Evolutionary conservation across 352 stramenopile species (phyloP), one percentile per base, ranked within the genome.

Genomic region (Nothophytophthora sp.): DNA sequence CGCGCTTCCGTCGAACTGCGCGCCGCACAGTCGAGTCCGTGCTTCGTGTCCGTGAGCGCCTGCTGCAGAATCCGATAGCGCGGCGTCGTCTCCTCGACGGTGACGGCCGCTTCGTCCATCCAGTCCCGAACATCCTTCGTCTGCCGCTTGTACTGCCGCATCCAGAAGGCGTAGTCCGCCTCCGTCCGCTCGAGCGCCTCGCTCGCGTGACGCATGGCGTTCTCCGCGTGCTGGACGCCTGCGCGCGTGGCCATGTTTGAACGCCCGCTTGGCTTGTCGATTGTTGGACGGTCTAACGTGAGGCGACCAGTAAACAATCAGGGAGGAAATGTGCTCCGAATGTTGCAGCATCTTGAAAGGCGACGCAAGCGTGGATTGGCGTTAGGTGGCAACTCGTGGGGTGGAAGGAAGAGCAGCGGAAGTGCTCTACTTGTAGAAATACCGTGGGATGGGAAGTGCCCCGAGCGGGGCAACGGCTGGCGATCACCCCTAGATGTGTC

Each of bases 11-110:
- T 43, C 27, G 36, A 25, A 12, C 28, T 16, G 16, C 50, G 36
- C 15, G 49, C 34, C n/a, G 50, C 30, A 19, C 48, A 59, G 35
- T 67, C 59, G n/a, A 67, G 47, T 4, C 46, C 59, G n/a, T 42
- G 23, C n/a, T 50, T 37, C 13, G 50, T 56, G 38, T 66, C 50
- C 19, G 52, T 30, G 16, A 66, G 57, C 11, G 35, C 40, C 34
- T 63, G 39, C 15, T 55, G 58, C n/a, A 67, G 42, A 2, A 51
- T 29, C 7, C 42, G 28, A n/a, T 57, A 56, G 19, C 45, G 50
- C 11, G 43, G 36, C 41, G 45, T 34, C 4, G 28, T 9, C 19
- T 56, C 42, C 22, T 35, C 22, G 28, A 60, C 47, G 18, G 42
- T 33, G 9, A 16, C 10, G 2, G 30, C 5, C 4, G 34, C 30